These are phyloP conservation scores for Leishmania braziliensis DNA, from an alignment of 208 protist species.

Conservation along the genomic window DNA sequence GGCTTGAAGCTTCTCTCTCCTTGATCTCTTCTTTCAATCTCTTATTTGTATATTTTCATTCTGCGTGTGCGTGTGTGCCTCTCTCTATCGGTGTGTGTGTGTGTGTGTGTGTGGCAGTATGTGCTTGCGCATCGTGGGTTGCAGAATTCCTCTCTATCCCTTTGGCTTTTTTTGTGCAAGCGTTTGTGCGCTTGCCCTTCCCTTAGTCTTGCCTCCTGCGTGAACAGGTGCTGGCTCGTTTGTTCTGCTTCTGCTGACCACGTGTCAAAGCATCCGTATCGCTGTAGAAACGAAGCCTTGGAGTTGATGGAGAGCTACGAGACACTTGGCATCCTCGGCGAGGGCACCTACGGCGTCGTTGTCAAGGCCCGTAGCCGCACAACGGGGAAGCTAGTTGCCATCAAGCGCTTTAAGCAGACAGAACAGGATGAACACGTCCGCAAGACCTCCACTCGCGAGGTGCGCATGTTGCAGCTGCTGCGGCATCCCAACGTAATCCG, in stretches of 20 bases:
- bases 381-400: slow-evolving; percentile 94
- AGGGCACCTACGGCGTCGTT: slow-evolving; percentile 96
- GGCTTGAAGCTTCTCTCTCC: neutral
- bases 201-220: neutral
- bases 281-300: neutral
- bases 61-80: neutral
- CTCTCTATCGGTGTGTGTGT: neutral
- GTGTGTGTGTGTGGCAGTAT: neutral
- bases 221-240: neutral
- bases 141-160: neutral
- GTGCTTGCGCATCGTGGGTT: neutral
- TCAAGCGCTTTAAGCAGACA: slow-evolving; percentile 97
- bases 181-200: slow-evolving; percentile 7
- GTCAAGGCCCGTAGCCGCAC: slow-evolving; percentile 93
- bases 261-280: neutral
- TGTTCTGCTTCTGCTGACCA: neutral
- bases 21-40: neutral
- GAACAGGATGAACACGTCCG: slow-evolving; percentile 93
- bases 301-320: slow-evolving; percentile 92
- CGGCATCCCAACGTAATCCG: slow-evolving; percentile 95
- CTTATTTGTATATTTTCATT: slow-evolving; percentile 1
- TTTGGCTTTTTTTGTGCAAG: neutral
- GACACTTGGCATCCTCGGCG: slow-evolving; percentile 90
- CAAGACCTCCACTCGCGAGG: slow-evolving; percentile 93
- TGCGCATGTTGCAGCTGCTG: slow-evolving; percentile 94